These are phyloP conservation scores for Rhizophora mangle DNA, from an alignment of 345 rosid species.

Conservation along the genomic window DNA sequence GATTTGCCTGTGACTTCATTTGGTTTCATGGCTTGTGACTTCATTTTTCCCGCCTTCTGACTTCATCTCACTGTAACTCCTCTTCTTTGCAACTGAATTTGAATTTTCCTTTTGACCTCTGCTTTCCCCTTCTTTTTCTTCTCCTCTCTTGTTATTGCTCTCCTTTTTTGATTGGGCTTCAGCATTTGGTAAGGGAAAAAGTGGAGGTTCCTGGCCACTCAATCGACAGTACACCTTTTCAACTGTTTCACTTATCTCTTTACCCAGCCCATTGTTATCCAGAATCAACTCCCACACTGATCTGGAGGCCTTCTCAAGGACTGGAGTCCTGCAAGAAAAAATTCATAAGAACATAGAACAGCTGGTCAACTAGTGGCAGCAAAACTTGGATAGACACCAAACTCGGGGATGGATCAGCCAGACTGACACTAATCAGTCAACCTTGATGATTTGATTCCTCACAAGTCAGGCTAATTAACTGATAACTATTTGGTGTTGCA, in stretches of 20 bases:
- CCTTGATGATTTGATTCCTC: too few species aligned
- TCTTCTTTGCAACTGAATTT: slow-evolving; percentile 54
- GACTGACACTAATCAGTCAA: too few species aligned
- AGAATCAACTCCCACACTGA: slow-evolving; percentile 98
- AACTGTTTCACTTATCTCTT: slow-evolving; percentile 48
- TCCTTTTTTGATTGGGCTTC: slow-evolving; percentile 37
- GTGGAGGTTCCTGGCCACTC: slow-evolving; percentile 75
- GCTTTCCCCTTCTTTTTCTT: slow-evolving; percentile 34
- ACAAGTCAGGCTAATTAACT: too few species aligned
- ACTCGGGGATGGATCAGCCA: too few species aligned
- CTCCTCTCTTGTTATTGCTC: slow-evolving; percentile 29
- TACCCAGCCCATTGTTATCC: slow-evolving; percentile 71
- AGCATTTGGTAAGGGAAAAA: slow-evolving; percentile 42
- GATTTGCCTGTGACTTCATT: slow-evolving; percentile 36
- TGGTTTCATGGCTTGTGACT: not conserved
- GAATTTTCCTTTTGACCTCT: slow-evolving; percentile 36
- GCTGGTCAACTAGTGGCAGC: not conserved
- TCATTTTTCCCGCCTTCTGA: slow-evolving; percentile 30
- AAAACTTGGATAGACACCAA: not conserved
- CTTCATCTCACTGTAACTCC: slow-evolving; percentile 46
- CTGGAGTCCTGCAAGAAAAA: slow-evolving; percentile 57
- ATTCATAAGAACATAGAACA: not conserved
- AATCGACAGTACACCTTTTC: slow-evolving; percentile 73
- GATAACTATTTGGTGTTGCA: too few species aligned
- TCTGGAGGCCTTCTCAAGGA: slow-evolving; percentile 89